Percentiles rank a stretch among this genome's conserved stretches.
These are phyloP conservation scores for Aleurites moluccanus DNA, from an alignment of 441 rosid species.

Conservation along the genomic window DNA sequence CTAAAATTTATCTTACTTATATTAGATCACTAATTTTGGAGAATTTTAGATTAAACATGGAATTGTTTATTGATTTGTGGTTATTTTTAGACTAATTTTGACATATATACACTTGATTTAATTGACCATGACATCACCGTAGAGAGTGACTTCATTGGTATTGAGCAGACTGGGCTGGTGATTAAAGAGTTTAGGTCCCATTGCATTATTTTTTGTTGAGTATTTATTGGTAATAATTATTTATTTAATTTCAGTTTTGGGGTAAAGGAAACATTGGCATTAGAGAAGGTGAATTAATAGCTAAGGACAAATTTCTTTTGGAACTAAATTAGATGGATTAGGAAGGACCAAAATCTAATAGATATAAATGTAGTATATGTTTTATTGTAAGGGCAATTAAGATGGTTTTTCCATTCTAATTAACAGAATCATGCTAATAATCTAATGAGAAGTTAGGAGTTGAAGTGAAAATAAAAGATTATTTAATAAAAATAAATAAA, in stretches of 20 bases:
- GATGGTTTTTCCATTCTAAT: slow-evolving; percentile 4
- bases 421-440: neutral
- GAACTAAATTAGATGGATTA: neutral
- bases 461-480: neutral
- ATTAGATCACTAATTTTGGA: slow-evolving; percentile 10
- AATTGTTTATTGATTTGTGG: too few relatives aligned
- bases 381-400: neutral
- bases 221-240: neutral
- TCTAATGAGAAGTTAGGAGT: too few relatives aligned
- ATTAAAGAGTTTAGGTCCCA: slow-evolving; percentile 28
- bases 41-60: slow-evolving; percentile 16
- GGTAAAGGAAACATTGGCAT: neutral
- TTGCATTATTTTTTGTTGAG: slow-evolving; percentile 8
- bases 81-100: too few relatives aligned
- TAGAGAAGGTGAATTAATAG: neutral
- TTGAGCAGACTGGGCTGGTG: neutral
- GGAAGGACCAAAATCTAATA: neutral
- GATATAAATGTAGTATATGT: neutral
- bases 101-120: neutral
- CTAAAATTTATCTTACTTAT: neutral
- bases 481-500: neutral
- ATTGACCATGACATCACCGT: slow-evolving; percentile 29
- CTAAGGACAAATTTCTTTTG: neutral
- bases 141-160: slow-evolving; percentile 13
- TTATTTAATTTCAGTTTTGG: neutral